Evolutionary conservation across 1,139 yeast genomes (phyloP), one percentile per base, ranked within the genome.

Genomic region (Pichia sp.): DNA sequence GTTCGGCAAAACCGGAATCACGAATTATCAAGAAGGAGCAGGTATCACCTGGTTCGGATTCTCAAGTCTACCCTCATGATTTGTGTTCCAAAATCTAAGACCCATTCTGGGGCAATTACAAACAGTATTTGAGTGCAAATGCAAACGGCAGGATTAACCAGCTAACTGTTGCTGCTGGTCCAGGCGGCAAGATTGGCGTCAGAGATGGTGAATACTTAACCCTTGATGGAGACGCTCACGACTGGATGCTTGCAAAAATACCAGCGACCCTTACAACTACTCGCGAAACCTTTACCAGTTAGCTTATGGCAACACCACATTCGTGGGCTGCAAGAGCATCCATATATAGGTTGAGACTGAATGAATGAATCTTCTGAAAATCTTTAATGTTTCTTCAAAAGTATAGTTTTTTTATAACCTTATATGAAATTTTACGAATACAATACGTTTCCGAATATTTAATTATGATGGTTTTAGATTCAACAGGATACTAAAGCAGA

Each of bases 1-100:
- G 11, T 32, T 50, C 29, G 40, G 44, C 26, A 52, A 15, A 41
- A 48, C 45, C 7, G 52, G 50, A 10, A 48, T 52, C 15, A 40
- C 52, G 2, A 16, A 51, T 23, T 47, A 51, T 51, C 56, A 54
- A 44, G 56, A 51, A 67, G 84, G 84, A 61, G 84, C 84, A 48
- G 85, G 77, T 52, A 68, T 78, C 62, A 73, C 77, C 52, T 15
- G 72, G 73, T 31, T 42, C 43, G 7, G 56, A 53, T n/a, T 54
- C 62, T 8, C 55, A 54, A 23, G 16, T 44, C 5, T 52, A 51
- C n/a, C 48, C 26, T 7, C 57, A 50, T 49, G 41, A 49, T 26
- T 5, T 26, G 53, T 52, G 31, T 30, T 42, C 45, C 44, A 46
- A 51, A 51, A 52, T 46, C 43, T 49, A 49, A 13, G 41, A 34